phyloP scores from a whole-genome alignment of 2,329 filamentous ascomycete species.

The Elsinoe perseae region DNA sequence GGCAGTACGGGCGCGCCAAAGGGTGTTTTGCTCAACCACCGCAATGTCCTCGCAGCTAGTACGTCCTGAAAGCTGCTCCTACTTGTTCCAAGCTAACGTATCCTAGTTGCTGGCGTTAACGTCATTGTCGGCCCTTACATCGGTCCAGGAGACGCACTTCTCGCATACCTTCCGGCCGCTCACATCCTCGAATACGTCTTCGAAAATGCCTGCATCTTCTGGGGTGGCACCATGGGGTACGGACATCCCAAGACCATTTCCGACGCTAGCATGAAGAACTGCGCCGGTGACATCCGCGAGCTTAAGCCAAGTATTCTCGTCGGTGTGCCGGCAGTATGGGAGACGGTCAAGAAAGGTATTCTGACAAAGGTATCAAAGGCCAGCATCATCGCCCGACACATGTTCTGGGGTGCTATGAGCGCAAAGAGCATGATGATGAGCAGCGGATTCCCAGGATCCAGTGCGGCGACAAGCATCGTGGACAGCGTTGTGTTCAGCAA shows the following conservation, averaged over 20 bases:
- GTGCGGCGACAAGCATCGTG: conserved; percentile 54
- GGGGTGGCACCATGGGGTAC: conserved; percentile 89
- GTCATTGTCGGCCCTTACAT: conserved; percentile 71
- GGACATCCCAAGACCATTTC: conserved; percentile 84
- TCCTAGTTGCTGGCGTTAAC: conserved; percentile 64
- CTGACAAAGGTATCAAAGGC: conserved; percentile 66
- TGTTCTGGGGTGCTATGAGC: conserved; percentile 66
- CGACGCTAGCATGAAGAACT: conserved; percentile 79
- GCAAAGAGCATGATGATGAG: conserved; percentile 54
- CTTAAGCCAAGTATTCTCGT: conserved; percentile 84
- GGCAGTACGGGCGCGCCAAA: conserved; percentile 85
- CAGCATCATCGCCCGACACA: conserved; percentile 59
- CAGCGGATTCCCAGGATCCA: conserved; percentile 42
- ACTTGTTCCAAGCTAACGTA: conserved; percentile 19
- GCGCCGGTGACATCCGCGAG: conserved; percentile 86
- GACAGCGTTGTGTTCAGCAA: conserved; percentile 86
- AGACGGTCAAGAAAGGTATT: conserved; percentile 94
- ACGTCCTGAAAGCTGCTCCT: conserved; percentile 31
- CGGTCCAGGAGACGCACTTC: conserved; percentile 65
- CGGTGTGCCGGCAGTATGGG: conserved; percentile 94
- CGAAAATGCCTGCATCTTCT: conserved; percentile 81
- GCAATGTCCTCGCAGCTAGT: conserved; percentile 70
- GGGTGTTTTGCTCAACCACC: conserved; percentile 76
- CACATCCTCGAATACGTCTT: conserved; percentile 97
- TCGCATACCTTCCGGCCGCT: conserved; percentile 88